Evolutionary conservation across 257 asterid genomes (phyloP).

Genomic region (Fraxinus anomala): DNA sequence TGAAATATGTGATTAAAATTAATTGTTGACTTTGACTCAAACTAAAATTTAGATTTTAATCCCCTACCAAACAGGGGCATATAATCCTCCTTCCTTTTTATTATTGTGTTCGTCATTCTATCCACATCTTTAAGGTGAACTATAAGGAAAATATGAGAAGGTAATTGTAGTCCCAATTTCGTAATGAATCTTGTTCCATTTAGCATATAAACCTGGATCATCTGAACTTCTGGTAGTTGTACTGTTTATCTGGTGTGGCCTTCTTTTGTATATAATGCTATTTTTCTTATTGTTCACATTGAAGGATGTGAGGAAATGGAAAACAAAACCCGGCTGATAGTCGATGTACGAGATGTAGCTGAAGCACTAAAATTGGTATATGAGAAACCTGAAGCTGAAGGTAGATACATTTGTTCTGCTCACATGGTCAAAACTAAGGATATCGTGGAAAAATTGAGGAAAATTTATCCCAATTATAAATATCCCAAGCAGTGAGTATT

Average conservation of each 20-base stretch:
- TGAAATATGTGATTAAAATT: too few relatives aligned
- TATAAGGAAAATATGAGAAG: not conserved
- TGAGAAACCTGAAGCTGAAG: conserved; percentile 65
- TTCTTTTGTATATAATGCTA: not conserved
- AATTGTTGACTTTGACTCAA: too few relatives aligned
- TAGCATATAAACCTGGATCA: not conserved
- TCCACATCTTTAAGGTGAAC: not conserved
- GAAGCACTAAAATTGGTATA: conserved; percentile 57
- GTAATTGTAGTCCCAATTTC: not conserved
- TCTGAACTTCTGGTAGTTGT: not conserved
- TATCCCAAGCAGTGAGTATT: conserved; percentile 69
- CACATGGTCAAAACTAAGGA: conserved; percentile 37
- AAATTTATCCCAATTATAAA: conserved; percentile 50
- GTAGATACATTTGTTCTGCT: conserved; percentile 68
- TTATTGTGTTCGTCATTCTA: not conserved
- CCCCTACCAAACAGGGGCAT: too few relatives aligned
- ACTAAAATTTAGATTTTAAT: too few relatives aligned
- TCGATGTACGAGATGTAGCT: conserved; percentile 76
- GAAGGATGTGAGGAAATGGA: conserved; percentile 61
- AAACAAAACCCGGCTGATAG: conserved; percentile 33
- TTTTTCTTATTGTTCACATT: conserved; percentile 18
- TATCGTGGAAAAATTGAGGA: conserved; percentile 50
- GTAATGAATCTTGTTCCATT: not conserved
- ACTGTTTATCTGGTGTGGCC: not conserved
- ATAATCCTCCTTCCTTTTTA: not conserved